Conservation (phyloP, 306 rosid genomes). For the Vigna nakashimae region DNA sequence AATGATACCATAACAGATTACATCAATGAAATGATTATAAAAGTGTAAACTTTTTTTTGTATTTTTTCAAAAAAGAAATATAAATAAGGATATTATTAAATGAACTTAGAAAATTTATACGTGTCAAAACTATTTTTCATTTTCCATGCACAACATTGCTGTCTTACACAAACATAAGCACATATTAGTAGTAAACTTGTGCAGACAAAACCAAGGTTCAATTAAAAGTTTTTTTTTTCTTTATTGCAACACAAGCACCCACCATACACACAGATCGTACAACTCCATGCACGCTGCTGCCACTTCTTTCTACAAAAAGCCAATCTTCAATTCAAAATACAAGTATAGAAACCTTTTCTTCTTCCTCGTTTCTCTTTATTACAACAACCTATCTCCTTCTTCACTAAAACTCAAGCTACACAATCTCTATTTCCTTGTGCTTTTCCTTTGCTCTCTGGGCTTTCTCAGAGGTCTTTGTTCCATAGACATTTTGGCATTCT, state of each 20-base stretch:
- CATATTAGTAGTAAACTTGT: neutral
- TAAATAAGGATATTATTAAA: no score
- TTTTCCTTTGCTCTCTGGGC: conserved; percentile 50
- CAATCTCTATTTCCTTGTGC: neutral
- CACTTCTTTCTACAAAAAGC: conserved; percentile 50
- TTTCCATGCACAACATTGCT: neutral
- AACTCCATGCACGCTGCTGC: conserved; percentile 66
- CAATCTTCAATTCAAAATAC: conserved; percentile 40
- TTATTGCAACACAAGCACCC: conserved; percentile 38
- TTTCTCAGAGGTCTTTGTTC: conserved; percentile 61
- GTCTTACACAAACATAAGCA: conserved; percentile 8
- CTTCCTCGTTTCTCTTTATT: neutral
- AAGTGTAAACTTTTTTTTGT: no score
- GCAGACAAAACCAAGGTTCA: conserved; percentile 7
- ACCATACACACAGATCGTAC: conserved; percentile 47
- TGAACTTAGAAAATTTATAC: no score
- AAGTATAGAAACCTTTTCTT: conserved; percentile 12
- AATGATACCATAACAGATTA: no score
- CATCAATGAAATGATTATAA: no score
- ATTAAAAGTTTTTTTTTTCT: conserved; percentile 34
- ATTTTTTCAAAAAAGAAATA: no score
- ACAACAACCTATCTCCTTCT: neutral
- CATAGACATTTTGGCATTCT: conserved; percentile 77
- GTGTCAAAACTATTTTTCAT: neutral
- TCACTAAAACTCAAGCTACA: conserved; percentile 5